phyloP scores from a whole-genome alignment of 1,284 basidiomycete genomes.

The Ustilago shanxiensis region DNA sequence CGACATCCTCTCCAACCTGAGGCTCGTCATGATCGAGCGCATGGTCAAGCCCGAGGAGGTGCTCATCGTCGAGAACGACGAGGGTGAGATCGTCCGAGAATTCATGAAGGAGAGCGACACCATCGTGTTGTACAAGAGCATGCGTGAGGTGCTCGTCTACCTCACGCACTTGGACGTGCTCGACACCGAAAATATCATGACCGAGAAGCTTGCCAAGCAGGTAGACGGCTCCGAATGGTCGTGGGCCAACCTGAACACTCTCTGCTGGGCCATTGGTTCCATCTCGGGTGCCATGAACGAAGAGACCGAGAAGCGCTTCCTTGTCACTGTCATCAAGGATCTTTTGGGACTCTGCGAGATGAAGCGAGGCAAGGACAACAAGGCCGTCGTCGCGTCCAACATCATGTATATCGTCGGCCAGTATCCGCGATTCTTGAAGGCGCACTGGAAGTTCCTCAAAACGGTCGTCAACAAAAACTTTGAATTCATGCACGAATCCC shows the following conservation, averaged over 20 bases:
- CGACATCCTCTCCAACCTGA: constrained; percentile 90
- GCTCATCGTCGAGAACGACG: constrained; percentile 98
- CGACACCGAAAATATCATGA: constrained; percentile 91
- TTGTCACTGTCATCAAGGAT: constrained; percentile 99
- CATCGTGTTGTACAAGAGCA: constrained; percentile 98
- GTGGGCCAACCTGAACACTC: constrained; percentile 98
- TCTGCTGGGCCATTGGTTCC: constrained; percentile 99
- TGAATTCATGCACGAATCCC: constrained; percentile 99
- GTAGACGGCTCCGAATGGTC: constrained; percentile 98
- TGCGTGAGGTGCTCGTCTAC: constrained; percentile 93
- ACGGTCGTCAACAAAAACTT: constrained; percentile 99
- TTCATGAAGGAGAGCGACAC: constrained; percentile 99
- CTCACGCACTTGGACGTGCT: constrained; percentile 95
- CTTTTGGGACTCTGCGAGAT: constrained; percentile 95
- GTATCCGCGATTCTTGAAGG: constrained; percentile 99
- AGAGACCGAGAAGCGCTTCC: constrained; percentile 98
- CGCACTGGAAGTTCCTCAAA: constrained; percentile 99
- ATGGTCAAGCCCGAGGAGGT: constrained; percentile 99
- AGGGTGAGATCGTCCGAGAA: constrained; percentile 98
- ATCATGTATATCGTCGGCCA: constrained; percentile 99
- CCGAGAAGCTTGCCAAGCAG: constrained; percentile 94
- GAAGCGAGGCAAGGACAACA: constrained; percentile 99
- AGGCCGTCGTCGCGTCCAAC: constrained; percentile 98
- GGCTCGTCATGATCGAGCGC: constrained; percentile 96
- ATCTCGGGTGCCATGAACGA: constrained; percentile 99